Conservation (phyloP, 345 rosid genomes). For the Eucalyptus polybractea region DNA sequence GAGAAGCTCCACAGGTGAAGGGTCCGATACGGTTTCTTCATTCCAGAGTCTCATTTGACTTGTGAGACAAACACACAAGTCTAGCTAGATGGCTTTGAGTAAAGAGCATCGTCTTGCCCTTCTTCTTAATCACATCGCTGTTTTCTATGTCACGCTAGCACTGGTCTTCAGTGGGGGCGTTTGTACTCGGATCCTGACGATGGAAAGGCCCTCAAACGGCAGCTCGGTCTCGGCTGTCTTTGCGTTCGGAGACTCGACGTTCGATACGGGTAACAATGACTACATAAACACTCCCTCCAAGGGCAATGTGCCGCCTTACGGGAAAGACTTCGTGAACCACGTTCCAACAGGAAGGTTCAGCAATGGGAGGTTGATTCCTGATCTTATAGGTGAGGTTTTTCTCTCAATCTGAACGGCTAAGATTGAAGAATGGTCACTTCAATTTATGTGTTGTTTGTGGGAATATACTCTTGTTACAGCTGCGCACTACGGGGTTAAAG, state of each 20-base stretch:
- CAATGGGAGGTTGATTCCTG: constrained; percentile 5
- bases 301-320: constrained; percentile 2
- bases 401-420: not conserved
- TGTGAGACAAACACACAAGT: not conserved
- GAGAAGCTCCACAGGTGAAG: not conserved
- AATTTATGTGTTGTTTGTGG: not conserved
- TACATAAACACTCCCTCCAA: not conserved
- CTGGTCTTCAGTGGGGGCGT: not conserved
- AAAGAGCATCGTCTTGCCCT: not conserved
- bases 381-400: not conserved
- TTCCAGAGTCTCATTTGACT: not conserved
- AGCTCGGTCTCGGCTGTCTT: not conserved
- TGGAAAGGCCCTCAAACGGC: not conserved
- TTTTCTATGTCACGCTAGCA: not conserved
- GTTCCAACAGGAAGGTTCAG: constrained; percentile 7
- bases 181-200: not conserved
- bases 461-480: not conserved
- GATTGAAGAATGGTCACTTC: not conserved
- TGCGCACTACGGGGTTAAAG: not conserved
- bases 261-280: constrained; percentile 12
- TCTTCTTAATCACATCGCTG: not conserved
- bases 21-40: not conserved
- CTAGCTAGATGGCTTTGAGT: not conserved
- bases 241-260: constrained; percentile 7
- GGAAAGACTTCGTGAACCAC: not conserved